These are phyloP conservation scores for Oxytropis ochrocephala DNA, from an alignment of 306 rosid genomes.

Conservation along the genomic window DNA sequence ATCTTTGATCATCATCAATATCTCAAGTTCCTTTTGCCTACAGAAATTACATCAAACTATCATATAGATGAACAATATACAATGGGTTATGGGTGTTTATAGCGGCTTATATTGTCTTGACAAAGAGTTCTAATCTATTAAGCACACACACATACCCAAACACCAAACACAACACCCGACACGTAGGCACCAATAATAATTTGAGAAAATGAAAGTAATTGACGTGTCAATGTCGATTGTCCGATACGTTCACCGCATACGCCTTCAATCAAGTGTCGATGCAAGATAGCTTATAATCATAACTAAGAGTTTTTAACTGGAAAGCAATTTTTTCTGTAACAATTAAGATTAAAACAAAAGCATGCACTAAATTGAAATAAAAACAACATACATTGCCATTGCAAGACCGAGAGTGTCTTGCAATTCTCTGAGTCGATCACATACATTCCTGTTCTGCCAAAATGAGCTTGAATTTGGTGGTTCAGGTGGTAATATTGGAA, in stretches of 20 bases:
- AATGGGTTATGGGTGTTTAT: not conserved
- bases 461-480: constrained; percentile 49
- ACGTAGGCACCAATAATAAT: too few relatives aligned
- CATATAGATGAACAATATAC: not conserved
- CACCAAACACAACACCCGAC: too few relatives aligned
- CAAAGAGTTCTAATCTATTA: too few relatives aligned
- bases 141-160: too few relatives aligned
- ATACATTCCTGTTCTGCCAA: constrained; percentile 58
- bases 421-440: constrained; percentile 42
- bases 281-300: not conserved
- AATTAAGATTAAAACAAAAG: not conserved
- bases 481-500: constrained; percentile 42
- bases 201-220: too few relatives aligned
- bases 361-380: not conserved
- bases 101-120: too few relatives aligned
- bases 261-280: too few relatives aligned
- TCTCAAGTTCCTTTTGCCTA: constrained; percentile 77
- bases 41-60: not conserved
- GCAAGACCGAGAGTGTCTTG: constrained; percentile 64
- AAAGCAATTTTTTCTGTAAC: not conserved
- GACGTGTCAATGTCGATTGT: too few relatives aligned
- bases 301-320: not conserved
- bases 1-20: constrained; percentile 46
- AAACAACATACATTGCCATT: constrained; percentile 46
- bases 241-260: too few relatives aligned